Percentiles rank a stretch among this genome's conserved stretches.
Conservation (phyloP, 352 stramenopile genomes). For the Albugo laibachii region DNA sequence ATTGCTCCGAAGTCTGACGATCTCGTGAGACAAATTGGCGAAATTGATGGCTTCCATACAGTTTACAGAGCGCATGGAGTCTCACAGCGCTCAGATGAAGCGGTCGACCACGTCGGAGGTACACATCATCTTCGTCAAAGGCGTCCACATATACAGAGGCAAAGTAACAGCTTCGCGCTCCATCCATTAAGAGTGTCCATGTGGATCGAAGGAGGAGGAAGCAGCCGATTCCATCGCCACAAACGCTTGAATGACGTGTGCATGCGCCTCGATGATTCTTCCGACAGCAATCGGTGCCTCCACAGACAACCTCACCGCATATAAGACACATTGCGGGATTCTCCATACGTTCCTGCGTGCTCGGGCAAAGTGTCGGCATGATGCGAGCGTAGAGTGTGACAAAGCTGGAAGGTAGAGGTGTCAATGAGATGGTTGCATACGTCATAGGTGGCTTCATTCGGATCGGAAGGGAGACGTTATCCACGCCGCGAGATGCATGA, state of each 20-base stretch:
- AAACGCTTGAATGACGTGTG: constrained; percentile 51
- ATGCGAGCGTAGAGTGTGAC: too few relatives aligned
- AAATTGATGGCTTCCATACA: constrained; percentile 64
- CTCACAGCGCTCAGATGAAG: constrained; percentile 55
- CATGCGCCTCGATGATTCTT: constrained; percentile 46
- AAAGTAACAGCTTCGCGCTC: constrained; percentile 62
- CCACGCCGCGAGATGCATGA: too few relatives aligned
- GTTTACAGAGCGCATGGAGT: constrained; percentile 39
- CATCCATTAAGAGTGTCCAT: constrained; percentile 55
- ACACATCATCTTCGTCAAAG: constrained; percentile 79
- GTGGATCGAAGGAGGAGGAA: constrained; percentile 73
- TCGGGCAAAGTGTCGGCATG: constrained; percentile 44
- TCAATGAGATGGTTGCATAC: too few relatives aligned
- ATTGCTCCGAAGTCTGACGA: constrained; percentile 68
- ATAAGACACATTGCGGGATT: constrained; percentile 64
- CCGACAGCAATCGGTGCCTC: constrained; percentile 61
- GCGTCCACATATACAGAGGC: constrained; percentile 71
- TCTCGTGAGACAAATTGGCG: constrained; percentile 66
- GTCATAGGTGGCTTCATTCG: too few relatives aligned
- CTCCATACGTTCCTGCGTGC: constrained; percentile 48
- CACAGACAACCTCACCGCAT: constrained; percentile 57
- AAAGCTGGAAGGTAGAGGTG: too few relatives aligned
- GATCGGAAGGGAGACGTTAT: too few relatives aligned
- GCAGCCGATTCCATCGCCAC: constrained; percentile 41
- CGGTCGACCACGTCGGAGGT: constrained; percentile 48